Evolutionary conservation across 371 early-diverging fungal species (phyloP).

Genomic region (Lichtheimia corymbifera): DNA sequence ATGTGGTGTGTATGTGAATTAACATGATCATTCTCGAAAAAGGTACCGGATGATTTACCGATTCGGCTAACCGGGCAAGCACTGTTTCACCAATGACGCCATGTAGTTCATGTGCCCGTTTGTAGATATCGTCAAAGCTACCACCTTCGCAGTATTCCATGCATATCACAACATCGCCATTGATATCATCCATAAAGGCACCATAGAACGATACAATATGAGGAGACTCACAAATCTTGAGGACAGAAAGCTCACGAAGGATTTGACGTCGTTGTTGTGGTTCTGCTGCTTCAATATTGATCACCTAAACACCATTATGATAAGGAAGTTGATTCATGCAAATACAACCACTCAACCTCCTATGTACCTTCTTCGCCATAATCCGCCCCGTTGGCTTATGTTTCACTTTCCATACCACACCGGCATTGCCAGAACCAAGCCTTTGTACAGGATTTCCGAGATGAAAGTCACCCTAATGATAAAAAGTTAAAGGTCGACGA

Average conservation of each 20-base stretch:
- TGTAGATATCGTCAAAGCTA: constrained; percentile 78
- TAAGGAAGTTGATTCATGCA: background rate
- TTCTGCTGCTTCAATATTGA: constrained; percentile 64
- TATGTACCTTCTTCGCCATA: constrained; percentile 91
- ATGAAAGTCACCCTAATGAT: too few species aligned
- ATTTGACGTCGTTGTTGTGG: constrained; percentile 78
- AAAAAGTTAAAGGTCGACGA: too few species aligned
- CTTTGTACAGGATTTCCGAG: too few species aligned
- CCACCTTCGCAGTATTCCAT: constrained; percentile 94
- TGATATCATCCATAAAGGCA: constrained; percentile 85
- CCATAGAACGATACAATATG: constrained; percentile 94
- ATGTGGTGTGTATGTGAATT: background rate
- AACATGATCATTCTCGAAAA: background rate
- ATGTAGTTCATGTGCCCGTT: constrained; percentile 56
- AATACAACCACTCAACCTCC: constrained; percentile 65
- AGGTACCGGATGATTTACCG: constrained; percentile 41
- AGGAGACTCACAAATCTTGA: constrained; percentile 86
- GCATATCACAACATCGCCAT: constrained; percentile 82
- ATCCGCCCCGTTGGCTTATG: constrained; percentile 72
- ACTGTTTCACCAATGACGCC: constrained; percentile 75
- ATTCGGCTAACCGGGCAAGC: constrained; percentile 74
- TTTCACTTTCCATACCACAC: constrained; percentile 85
- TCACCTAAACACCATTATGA: constrained; percentile 35
- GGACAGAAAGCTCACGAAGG: constrained; percentile 83
- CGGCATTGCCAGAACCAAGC: constrained; percentile 92